A percentile compares a stretch with the other conserved stretches of the same genome.
These are phyloP conservation scores for Kwoniella mangroviensis DNA, from an alignment of 768 basidiomycete species.

Conservation along the genomic window DNA sequence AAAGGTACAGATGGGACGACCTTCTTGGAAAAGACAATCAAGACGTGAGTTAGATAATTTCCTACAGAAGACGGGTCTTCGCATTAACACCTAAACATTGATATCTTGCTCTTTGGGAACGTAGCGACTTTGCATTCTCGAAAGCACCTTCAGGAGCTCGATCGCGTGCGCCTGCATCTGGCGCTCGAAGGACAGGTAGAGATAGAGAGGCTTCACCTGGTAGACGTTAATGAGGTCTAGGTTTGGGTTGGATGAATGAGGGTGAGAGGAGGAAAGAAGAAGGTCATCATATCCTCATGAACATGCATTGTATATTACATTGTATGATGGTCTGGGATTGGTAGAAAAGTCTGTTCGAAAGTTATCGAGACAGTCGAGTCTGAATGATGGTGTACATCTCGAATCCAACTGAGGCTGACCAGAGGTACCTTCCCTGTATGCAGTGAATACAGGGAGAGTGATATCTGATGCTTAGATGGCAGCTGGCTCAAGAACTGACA, in stretches of 20 bases:
- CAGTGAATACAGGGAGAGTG: too few species aligned
- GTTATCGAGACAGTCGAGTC: too few species aligned
- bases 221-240: slow-evolving; percentile 28
- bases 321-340: background rate
- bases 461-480: too few species aligned
- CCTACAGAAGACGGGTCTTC: too few species aligned
- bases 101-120: background rate
- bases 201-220: slow-evolving; percentile 43
- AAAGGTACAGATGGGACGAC: slow-evolving; percentile 82
- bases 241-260: background rate
- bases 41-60: slow-evolving; percentile 60
- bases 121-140: slow-evolving; percentile 49
- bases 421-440: too few species aligned
- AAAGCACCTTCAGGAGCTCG: slow-evolving; percentile 43
- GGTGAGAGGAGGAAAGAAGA: background rate
- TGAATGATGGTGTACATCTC: too few species aligned
- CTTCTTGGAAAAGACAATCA: slow-evolving; percentile 81
- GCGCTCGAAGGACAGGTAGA: slow-evolving; percentile 29
- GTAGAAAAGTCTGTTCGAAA: background rate
- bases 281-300: background rate
- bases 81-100: background rate
- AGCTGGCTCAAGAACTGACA: too few species aligned
- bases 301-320: slow-evolving; percentile 20
- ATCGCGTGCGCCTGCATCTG: slow-evolving; percentile 17
- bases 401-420: too few species aligned